A percentile compares a stretch with the other conserved stretches of the same genome.
These are phyloP conservation scores for Macrophomina pseudophaseolina DNA, from an alignment of 2,329 filamentous ascomycete species.

Conservation along the genomic window DNA sequence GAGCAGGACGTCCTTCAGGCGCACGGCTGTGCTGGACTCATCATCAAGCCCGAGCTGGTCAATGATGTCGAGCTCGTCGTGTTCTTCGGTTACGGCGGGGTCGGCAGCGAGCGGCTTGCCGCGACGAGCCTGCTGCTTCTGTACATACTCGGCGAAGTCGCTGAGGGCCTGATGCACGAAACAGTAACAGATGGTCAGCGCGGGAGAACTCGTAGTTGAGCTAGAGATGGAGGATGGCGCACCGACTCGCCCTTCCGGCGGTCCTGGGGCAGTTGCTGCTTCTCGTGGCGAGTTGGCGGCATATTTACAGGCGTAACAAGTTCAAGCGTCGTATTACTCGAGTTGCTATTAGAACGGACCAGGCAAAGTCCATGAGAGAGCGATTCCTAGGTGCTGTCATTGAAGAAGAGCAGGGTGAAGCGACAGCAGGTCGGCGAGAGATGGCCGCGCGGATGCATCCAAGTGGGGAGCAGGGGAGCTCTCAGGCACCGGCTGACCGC, in stretches of 20 bases:
- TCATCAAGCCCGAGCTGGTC: conserved; percentile 79
- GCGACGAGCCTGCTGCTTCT: conserved; percentile 84
- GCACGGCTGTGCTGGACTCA: conserved; percentile 64
- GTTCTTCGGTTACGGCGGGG: conserved; percentile 61
- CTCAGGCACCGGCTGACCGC: background rate
- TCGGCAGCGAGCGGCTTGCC: conserved; percentile 42
- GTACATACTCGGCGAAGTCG: conserved; percentile 97
- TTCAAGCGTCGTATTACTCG: conserved; percentile 24
- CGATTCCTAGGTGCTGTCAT: conserved; percentile 17
- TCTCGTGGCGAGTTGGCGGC: conserved; percentile 49
- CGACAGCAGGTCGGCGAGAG: conserved; percentile 3
- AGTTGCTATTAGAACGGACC: conserved; percentile 26
- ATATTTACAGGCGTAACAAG: conserved; percentile 31
- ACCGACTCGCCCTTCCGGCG: conserved; percentile 86
- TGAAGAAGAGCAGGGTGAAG: conserved; percentile 15
- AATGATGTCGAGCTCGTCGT: conserved; percentile 88
- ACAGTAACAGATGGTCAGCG: background rate
- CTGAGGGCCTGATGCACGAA: conserved; percentile 69
- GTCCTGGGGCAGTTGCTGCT: conserved; percentile 72
- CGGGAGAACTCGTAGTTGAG: conserved; percentile 10
- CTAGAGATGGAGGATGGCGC: conserved; percentile 39
- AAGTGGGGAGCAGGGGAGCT: conserved; percentile 19
- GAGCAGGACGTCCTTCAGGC: conserved; percentile 78
- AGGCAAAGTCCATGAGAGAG: conserved; percentile 27
- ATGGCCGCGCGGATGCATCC: conserved; percentile 4